Percentiles rank a stretch among this genome's conserved stretches.
Conservation (phyloP, 2,329 filamentous ascomycete species). For the Dactylella cylindrospora region DNA sequence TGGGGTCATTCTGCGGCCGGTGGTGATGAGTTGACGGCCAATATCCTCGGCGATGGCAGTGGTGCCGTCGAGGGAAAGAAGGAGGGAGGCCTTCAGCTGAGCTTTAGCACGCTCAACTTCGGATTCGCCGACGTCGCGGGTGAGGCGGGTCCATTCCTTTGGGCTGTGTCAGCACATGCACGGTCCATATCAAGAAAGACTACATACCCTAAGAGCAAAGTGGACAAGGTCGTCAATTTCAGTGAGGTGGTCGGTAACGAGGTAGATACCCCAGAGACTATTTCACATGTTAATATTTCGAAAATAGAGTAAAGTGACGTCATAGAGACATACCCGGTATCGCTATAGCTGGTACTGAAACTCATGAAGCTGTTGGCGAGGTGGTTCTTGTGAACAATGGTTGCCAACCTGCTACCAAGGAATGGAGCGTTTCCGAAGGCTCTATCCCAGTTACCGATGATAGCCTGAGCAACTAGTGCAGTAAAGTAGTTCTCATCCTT, state of each 20-base stretch:
- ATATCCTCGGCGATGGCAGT: slow-evolving; percentile 98
- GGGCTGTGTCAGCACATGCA: background rate
- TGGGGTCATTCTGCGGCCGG: slow-evolving; percentile 84
- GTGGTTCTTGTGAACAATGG: slow-evolving; percentile 88
- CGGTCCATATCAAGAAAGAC: background rate
- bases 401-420: slow-evolving; percentile 96
- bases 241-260: slow-evolving; percentile 85
- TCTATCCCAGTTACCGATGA: slow-evolving; percentile 99
- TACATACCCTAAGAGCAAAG: slow-evolving; percentile 75
- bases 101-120: slow-evolving; percentile 98
- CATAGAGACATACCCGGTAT: slow-evolving; percentile 77
- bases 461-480: slow-evolving; percentile 93
- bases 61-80: slow-evolving; percentile 94
- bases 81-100: slow-evolving; percentile 96
- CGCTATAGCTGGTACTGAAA: slow-evolving; percentile 99
- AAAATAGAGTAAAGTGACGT: background rate
- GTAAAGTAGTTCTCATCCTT: slow-evolving; percentile 99
- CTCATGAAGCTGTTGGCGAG: slow-evolving; percentile 99
- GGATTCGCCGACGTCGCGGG: slow-evolving; percentile 79
- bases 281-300: slow-evolving; percentile 26
- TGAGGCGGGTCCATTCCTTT: slow-evolving; percentile 88
- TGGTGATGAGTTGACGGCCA: slow-evolving; percentile 96
- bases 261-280: slow-evolving; percentile 99
- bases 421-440: slow-evolving; percentile 96
- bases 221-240: slow-evolving; percentile 92